phyloP scores from a whole-genome alignment of 176 grass and related monocot species.

The Triticum monococcum region DNA sequence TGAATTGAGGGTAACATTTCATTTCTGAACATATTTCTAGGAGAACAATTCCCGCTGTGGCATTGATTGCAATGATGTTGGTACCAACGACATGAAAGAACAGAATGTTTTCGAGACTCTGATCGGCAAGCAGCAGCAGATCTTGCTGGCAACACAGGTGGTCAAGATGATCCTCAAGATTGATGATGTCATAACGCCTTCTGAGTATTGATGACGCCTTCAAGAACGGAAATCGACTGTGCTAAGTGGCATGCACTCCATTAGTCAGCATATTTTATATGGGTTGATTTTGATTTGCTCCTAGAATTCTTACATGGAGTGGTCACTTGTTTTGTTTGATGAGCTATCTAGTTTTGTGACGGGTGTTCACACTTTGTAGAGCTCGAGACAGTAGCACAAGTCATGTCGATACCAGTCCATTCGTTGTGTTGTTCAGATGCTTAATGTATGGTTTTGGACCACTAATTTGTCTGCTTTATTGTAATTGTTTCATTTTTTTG shows the following conservation, averaged over 20 bases:
- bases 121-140: constrained; percentile 89
- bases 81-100: constrained; percentile 75
- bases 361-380: background rate
- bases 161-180: constrained; percentile 98
- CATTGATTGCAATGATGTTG: constrained; percentile 90
- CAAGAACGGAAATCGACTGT: background rate
- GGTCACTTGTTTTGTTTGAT: background rate
- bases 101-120: constrained; percentile 83
- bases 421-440: background rate
- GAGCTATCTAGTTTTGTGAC: constrained; percentile 14
- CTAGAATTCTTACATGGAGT: background rate
- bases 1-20: background rate
- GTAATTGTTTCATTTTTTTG: background rate
- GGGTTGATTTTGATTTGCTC: background rate
- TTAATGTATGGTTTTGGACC: constrained; percentile 6
- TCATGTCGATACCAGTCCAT: background rate
- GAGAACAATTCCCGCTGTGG: constrained; percentile 68
- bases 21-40: constrained; percentile 45
- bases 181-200: constrained; percentile 68
- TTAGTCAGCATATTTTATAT: background rate
- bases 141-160: constrained; percentile 78
- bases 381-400: constrained; percentile 8
- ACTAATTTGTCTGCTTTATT: background rate
- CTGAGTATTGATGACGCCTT: constrained; percentile 55
- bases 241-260: background rate